phyloP scores from a whole-genome alignment of 116 monocot species.

The Zostera marina region DNA sequence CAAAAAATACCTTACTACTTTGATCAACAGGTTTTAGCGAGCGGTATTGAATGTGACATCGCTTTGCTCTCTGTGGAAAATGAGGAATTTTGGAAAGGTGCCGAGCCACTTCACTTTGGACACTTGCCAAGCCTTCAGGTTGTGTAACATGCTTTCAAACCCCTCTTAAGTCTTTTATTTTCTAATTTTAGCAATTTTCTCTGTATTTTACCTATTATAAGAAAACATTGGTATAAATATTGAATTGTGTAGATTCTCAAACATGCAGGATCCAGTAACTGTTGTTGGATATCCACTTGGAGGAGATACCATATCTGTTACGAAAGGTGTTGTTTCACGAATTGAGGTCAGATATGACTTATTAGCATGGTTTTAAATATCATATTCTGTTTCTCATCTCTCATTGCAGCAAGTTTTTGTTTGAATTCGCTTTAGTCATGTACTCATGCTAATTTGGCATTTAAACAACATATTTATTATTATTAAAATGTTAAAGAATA shows the following conservation, averaged over 20 bases:
- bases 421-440: not conserved
- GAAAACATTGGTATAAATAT: not conserved
- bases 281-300: conserved; percentile 96
- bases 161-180: not conserved
- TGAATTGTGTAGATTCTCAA: conserved; percentile 3
- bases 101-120: conserved; percentile 76
- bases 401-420: not conserved
- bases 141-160: not conserved
- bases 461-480: too few species aligned
- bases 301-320: conserved; percentile 93
- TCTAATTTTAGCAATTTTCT: not conserved
- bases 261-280: conserved; percentile 77
- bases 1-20: not conserved
- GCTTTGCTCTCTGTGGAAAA: conserved; percentile 89
- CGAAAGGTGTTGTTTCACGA: conserved; percentile 91
- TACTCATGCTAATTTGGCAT: too few species aligned
- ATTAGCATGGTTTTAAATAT: conserved; percentile 2
- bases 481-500: too few species aligned
- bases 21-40: conserved; percentile 77
- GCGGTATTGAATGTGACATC: conserved; percentile 88
- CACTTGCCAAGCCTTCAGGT: conserved; percentile 89
- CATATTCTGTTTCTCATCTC: not conserved
- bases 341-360: conserved; percentile 83
- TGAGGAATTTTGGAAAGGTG: conserved; percentile 91
- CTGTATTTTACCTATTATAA: too few species aligned